Evolutionary conservation across 106 monocot species (phyloP).

Genomic region (Allium fistulosum): DNA sequence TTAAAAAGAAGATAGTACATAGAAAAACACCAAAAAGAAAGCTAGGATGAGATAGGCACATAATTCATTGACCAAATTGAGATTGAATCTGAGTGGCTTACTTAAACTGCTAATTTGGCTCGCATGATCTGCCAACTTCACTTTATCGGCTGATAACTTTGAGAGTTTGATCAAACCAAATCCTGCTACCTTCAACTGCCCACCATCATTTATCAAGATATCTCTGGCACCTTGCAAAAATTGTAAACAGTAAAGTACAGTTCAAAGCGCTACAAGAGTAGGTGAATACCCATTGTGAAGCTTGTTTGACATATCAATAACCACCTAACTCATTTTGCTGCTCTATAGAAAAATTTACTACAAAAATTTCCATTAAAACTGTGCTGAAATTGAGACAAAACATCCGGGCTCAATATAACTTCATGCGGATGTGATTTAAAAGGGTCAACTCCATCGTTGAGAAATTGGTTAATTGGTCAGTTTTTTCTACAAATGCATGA

Average conservation of each 20-base stretch:
- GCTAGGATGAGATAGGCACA: not conserved
- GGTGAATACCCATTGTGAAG: conserved; percentile 1
- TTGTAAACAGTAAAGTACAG: conserved; percentile 55
- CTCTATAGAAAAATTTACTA: too few relatives aligned
- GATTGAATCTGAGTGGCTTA: conserved; percentile 18
- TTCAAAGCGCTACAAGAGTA: conserved; percentile 10
- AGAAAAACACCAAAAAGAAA: not conserved
- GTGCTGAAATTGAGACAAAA: too few relatives aligned
- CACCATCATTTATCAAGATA: conserved; percentile 78
- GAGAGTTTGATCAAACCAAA: conserved; percentile 70
- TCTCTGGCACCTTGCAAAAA: conserved; percentile 96
- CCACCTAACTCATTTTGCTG: too few relatives aligned
- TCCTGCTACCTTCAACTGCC: conserved; percentile 72
- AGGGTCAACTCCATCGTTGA: too few relatives aligned
- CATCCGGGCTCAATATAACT: too few relatives aligned
- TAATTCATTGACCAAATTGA: too few relatives aligned
- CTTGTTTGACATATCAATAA: not conserved
- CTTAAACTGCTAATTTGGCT: conserved; percentile 38
- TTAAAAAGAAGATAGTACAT: not conserved
- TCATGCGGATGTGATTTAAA: too few relatives aligned
- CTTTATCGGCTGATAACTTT: conserved; percentile 43
- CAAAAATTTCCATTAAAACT: too few relatives aligned
- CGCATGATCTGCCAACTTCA: conserved; percentile 31
- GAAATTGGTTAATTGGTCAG: too few relatives aligned
- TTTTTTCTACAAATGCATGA: too few relatives aligned